A percentile compares a stretch with the other conserved stretches of the same genome.
Conservation (phyloP, 1,284 basidiomycete species). For the Tremellales sp. region DNA sequence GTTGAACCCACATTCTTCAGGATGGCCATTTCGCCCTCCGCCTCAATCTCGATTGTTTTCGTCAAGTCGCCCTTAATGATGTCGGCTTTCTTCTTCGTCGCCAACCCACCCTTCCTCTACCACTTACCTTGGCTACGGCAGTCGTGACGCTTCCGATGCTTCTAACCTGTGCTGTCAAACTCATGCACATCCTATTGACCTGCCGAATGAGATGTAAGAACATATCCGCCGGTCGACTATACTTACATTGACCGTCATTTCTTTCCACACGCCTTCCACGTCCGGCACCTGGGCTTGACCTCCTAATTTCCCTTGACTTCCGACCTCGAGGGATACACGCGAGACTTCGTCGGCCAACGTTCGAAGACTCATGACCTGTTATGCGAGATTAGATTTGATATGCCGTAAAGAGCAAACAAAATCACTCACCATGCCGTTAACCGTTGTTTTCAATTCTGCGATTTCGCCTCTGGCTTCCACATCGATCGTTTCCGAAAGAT, state of each 20-base stretch:
- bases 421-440: slow-evolving; percentile 81
- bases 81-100: slow-evolving; percentile 6
- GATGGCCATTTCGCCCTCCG: slow-evolving; percentile 87
- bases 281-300: slow-evolving; percentile 85
- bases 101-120: slow-evolving; percentile 11
- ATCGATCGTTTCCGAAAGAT: slow-evolving; percentile 92
- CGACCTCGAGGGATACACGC: slow-evolving; percentile 90
- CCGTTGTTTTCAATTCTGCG: slow-evolving; percentile 93
- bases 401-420: not conserved
- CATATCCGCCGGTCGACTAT: not conserved
- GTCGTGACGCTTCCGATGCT: slow-evolving; percentile 89
- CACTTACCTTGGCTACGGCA: slow-evolving; percentile 63
- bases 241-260: slow-evolving; percentile 80
- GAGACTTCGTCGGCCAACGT: slow-evolving; percentile 93
- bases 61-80: slow-evolving; percentile 49
- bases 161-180: slow-evolving; percentile 89
- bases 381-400: not conserved
- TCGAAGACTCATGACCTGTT: slow-evolving; percentile 68
- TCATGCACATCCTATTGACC: slow-evolving; percentile 91
- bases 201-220: too few relatives aligned
- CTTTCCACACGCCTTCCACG: slow-evolving; percentile 92
- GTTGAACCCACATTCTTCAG: slow-evolving; percentile 58
- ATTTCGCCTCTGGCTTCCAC: slow-evolving; percentile 97
- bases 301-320: slow-evolving; percentile 83
- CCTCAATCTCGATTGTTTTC: slow-evolving; percentile 60